A percentile compares a stretch with the other conserved stretches of the same genome.
Evolutionary conservation across 2,329 filamentous ascomycete genomes (phyloP).

Genomic region (Verticillium nubilum): DNA sequence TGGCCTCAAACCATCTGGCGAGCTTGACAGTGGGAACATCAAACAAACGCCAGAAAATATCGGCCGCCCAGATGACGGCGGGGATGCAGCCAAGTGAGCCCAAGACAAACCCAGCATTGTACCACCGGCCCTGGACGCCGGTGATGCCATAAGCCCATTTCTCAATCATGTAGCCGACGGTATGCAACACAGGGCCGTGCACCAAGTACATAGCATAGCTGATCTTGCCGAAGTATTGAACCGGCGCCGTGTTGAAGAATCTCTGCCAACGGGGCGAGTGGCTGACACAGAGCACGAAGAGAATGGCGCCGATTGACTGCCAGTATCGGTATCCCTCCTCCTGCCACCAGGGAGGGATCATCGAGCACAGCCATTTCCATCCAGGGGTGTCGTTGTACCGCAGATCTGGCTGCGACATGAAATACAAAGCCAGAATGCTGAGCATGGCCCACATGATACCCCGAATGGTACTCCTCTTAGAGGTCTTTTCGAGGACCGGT

Average conservation of each 20-base stretch:
- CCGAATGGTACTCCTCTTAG: slow-evolving; percentile 1
- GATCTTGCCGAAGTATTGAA: slow-evolving; percentile 56
- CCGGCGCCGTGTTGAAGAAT: slow-evolving; percentile 41
- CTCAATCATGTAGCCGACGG: slow-evolving; percentile 46
- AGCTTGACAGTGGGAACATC: slow-evolving; percentile 52
- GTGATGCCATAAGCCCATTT: slow-evolving; percentile 41
- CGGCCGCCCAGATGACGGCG: slow-evolving; percentile 46
- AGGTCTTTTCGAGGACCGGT: slow-evolving; percentile 15
- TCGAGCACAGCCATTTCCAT: slow-evolving; percentile 40
- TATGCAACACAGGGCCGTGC: slow-evolving; percentile 51
- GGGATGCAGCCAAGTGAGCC: slow-evolving; percentile 43
- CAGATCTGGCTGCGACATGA: slow-evolving; percentile 41
- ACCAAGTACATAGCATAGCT: slow-evolving; percentile 58
- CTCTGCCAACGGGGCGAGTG: slow-evolving; percentile 40
- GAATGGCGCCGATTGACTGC: slow-evolving; percentile 46
- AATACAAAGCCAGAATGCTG: slow-evolving; percentile 46
- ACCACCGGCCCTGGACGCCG: slow-evolving; percentile 38
- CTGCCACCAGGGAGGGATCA: slow-evolving; percentile 44
- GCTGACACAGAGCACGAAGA: slow-evolving; percentile 46
- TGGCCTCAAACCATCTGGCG: slow-evolving; percentile 48
- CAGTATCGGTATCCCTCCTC: slow-evolving; percentile 50
- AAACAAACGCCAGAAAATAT: slow-evolving; percentile 50
- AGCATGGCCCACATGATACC: slow-evolving; percentile 27
- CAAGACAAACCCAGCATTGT: slow-evolving; percentile 40
- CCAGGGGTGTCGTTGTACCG: slow-evolving; percentile 39